Evolutionary conservation across 345 rosid genomes (phyloP), one percentile per base, ranked within the genome.

Genomic region (Brassica juncea): DNA sequence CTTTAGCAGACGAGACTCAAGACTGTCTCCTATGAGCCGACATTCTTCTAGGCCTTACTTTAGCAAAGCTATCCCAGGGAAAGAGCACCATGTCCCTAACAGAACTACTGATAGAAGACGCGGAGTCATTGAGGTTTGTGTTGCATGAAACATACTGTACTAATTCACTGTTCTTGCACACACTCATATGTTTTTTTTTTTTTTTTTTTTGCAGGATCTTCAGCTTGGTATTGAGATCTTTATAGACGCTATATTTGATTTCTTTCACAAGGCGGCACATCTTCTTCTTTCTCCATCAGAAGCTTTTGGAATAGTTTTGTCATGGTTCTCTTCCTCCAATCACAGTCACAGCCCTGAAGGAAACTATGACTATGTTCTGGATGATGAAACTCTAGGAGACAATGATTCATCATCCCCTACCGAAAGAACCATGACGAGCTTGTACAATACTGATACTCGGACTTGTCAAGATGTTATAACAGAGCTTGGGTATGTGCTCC

Each of bases 381-480:
- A 77, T 25, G 87, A 86, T 78, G 77, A 82, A 68, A 90, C 80
- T 55, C 87, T 88, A 52, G 96, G 96, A 77, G 89, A 87, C 44
- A 47, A 62, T 49, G 82, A 86, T 86, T 84, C 98, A 28, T 28
- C 31, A 71, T 69, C 82, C 64, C 84, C 74, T 76, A 83, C 80
- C 27, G 91, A 90, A 82, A 86, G 80, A 69, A 84, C 81, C 57
- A 37, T 82, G 58, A 85, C 10, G 16, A 59, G 89, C 57, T 85
- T 87, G 74, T 82, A 85, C 61, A 88, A 95, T 69, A 90, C 97
- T 57, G 98, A 95, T 80, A 91, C 92, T 58, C 86, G 99, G 62
- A 93, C 99, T 64, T 91, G 97, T 83, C 89, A 85, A 85, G 99
- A 95, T 88, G 91, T 95, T 39, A 95, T 95, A 81, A 91, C 97